phyloP scores from a whole-genome alignment of 176 grass and related monocot species.

The Echinochloa phyllopogon region DNA sequence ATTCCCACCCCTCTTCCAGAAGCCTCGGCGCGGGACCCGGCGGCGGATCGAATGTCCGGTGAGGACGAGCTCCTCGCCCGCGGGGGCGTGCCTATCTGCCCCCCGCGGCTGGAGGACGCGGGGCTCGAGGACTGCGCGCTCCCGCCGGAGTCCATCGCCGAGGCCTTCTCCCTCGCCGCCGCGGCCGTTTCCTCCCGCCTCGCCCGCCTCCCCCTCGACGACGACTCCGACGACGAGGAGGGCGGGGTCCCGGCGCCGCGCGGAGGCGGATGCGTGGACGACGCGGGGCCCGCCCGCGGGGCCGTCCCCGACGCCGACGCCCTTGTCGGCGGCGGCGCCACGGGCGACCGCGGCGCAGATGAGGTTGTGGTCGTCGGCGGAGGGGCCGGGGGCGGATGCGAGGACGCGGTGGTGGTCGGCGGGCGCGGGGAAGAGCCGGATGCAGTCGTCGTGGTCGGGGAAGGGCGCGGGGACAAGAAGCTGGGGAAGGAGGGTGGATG shows the following conservation, averaged over 20 bases:
- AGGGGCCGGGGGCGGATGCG: background rate
- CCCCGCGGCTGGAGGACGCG: conserved; percentile 69
- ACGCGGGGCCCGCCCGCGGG: background rate
- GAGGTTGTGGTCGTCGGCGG: conserved; percentile 32
- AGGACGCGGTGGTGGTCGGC: conserved; percentile 32
- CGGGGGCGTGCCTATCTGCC: conserved; percentile 27
- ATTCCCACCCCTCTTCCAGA: background rate
- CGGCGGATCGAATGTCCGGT: conserved; percentile 13
- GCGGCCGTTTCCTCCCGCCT: conserved; percentile 45
- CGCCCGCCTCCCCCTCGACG: conserved; percentile 22
- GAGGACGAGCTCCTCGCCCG: conserved; percentile 12
- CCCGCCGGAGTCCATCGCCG: conserved; percentile 79
- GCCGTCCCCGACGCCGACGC: conserved; percentile 30
- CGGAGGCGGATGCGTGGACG: conserved; percentile 35
- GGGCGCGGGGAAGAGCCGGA: conserved; percentile 32
- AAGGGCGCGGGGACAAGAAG: conserved; percentile 7
- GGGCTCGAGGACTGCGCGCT: conserved; percentile 89
- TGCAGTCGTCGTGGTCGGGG: conserved; percentile 41
- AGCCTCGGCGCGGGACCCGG: background rate
- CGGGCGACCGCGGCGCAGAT: conserved; percentile 8
- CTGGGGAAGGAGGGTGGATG: conserved; percentile 35
- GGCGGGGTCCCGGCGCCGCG: background rate
- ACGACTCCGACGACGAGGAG: conserved; percentile 41
- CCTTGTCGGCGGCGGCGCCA: conserved; percentile 6
- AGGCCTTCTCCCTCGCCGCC: conserved; percentile 80